phyloP scores from a whole-genome alignment of 495 filamentous ascomycete species.

The Trichoderma asperelloides region DNA sequence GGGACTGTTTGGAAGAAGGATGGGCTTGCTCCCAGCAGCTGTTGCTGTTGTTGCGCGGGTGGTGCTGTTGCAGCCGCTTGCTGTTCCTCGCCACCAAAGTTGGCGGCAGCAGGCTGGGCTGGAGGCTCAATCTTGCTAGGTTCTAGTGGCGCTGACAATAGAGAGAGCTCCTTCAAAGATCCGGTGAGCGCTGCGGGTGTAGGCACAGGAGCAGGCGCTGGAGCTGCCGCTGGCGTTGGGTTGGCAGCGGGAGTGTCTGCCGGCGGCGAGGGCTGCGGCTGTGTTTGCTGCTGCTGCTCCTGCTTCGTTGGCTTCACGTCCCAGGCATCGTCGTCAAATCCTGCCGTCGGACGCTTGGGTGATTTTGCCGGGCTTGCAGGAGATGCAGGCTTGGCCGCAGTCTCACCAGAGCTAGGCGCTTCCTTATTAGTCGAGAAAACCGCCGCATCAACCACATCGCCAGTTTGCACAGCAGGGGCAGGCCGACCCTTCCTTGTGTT shows the following conservation, averaged over 20 bases:
- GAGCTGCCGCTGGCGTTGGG: slow-evolving; percentile 31
- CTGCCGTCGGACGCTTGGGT: slow-evolving; percentile 36
- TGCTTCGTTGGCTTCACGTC: slow-evolving; percentile 86
- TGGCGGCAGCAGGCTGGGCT: slow-evolving; percentile 39
- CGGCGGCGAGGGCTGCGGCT: slow-evolving; percentile 13
- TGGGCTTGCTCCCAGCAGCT: slow-evolving; percentile 31
- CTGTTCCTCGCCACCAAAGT: slow-evolving; percentile 30
- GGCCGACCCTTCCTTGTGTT: slow-evolving; percentile 94
- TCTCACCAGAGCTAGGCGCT: slow-evolving; percentile 28
- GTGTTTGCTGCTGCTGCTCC: slow-evolving; percentile 11
- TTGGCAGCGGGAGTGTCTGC: slow-evolving; percentile 25
- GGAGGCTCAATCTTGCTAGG: slow-evolving; percentile 43
- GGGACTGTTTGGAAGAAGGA: slow-evolving; percentile 39
- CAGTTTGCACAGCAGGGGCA: slow-evolving; percentile 71
- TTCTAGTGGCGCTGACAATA: slow-evolving; percentile 67
- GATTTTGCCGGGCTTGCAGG: slow-evolving; percentile 41
- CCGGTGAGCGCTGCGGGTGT: slow-evolving; percentile 52
- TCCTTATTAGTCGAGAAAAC: slow-evolving; percentile 58
- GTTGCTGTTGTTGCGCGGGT: slow-evolving; percentile 34
- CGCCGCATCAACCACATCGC: slow-evolving; percentile 77
- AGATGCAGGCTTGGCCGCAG: slow-evolving; percentile 34
- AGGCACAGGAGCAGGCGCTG: slow-evolving; percentile 25
- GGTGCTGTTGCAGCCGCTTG: slow-evolving; percentile 34
- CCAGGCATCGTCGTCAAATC: slow-evolving; percentile 98
- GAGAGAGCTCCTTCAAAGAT: slow-evolving; percentile 68